Percentiles rank a stretch among this genome's conserved stretches.
phyloP scores from a whole-genome alignment of 176 grass and related monocot genomes.

The Pontederia paniculata region DNA sequence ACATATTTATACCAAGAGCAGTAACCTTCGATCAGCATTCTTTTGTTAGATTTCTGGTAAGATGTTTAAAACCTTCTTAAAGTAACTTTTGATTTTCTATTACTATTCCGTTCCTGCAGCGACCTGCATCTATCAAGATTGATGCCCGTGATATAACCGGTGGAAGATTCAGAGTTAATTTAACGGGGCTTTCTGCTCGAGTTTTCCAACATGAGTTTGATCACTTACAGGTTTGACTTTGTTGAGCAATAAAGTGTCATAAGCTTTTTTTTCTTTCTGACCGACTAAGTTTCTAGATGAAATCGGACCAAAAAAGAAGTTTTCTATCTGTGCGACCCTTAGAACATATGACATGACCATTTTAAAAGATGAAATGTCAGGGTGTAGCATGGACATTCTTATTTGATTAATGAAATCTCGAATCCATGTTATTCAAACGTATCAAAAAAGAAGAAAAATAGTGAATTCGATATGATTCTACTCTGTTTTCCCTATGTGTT shows the following conservation, averaged over 20 bases:
- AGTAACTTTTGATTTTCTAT: slow-evolving; percentile 18
- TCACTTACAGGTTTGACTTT: slow-evolving; percentile 59
- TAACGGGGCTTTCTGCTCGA: slow-evolving; percentile 66
- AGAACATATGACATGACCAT: too few relatives aligned
- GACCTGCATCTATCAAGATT: slow-evolving; percentile 83
- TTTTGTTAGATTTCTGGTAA: neutral
- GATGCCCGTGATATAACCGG: slow-evolving; percentile 77
- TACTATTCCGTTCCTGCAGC: slow-evolving; percentile 31
- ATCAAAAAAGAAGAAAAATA: too few relatives aligned
- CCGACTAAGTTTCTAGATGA: neutral
- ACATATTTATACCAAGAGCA: too few relatives aligned
- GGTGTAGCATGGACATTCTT: too few relatives aligned
- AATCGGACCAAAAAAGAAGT: neutral
- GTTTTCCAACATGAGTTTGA: slow-evolving; percentile 99
- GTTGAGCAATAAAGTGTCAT: neutral
- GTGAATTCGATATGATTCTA: too few relatives aligned
- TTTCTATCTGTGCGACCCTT: neutral
- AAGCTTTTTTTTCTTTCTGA: neutral
- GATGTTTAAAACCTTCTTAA: slow-evolving; percentile 8
- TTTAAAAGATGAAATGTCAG: too few relatives aligned
- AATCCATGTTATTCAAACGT: too few relatives aligned
- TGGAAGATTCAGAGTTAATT: slow-evolving; percentile 67
- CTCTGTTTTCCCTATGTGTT: too few relatives aligned
- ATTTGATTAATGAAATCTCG: too few relatives aligned
- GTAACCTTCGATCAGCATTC: too few relatives aligned